Percentiles rank a stretch among this genome's conserved stretches.
These are phyloP conservation scores for Podaxis sp. DNA, from an alignment of 768 basidiomycete genomes.

Conservation along the genomic window DNA sequence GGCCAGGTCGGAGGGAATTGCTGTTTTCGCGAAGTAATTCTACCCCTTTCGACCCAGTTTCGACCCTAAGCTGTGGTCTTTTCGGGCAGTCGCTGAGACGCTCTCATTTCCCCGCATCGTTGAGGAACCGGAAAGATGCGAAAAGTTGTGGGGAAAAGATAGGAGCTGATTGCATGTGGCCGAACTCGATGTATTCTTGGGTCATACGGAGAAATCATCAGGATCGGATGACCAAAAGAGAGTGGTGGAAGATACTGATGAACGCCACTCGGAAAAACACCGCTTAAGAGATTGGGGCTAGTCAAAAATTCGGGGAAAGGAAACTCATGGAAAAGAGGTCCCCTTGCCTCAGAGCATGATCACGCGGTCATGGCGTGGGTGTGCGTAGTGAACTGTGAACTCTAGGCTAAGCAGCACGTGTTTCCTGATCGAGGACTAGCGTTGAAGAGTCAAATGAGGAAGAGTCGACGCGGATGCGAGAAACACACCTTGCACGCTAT, in stretches of 20 bases:
- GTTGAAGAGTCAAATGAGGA: too few relatives aligned
- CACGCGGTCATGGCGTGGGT: too few relatives aligned
- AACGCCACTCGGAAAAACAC: conserved; percentile 8
- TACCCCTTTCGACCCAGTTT: not conserved
- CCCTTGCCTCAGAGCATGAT: not conserved
- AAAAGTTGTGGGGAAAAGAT: not conserved
- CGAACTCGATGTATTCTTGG: not conserved
- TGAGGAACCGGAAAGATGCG: conserved; percentile 3
- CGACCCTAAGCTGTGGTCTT: not conserved
- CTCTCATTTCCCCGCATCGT: conserved; percentile 5
- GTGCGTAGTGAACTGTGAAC: not conserved
- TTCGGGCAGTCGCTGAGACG: not conserved
- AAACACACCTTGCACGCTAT: too few relatives aligned
- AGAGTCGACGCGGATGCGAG: too few relatives aligned
- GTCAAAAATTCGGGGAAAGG: conserved; percentile 6
- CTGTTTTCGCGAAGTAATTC: not conserved
- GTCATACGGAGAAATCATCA: conserved; percentile 1
- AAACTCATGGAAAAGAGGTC: not conserved
- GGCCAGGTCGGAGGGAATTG: not conserved
- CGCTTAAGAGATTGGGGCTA: not conserved
- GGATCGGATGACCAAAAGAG: not conserved
- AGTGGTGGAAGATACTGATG: not conserved
- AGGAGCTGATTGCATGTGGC: not conserved
- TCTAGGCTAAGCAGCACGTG: not conserved
- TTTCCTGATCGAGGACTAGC: too few relatives aligned